A percentile compares a stretch with the other conserved stretches of the same genome.
phyloP scores from a whole-genome alignment of 2,329 filamentous ascomycete species.

The Calonectria fujianensis region DNA sequence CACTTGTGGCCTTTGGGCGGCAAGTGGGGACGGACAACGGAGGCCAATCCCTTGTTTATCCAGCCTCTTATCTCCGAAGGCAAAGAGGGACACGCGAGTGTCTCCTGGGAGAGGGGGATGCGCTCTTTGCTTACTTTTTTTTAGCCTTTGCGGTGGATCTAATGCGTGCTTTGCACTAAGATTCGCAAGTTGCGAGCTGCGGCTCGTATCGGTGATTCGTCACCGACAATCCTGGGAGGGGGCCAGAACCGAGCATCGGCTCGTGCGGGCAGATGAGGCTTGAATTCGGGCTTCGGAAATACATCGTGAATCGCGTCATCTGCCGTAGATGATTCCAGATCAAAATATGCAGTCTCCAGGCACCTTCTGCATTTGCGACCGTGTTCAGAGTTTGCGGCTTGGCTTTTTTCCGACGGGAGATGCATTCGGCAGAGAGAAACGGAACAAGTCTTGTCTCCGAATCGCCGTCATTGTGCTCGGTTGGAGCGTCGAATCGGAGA shows the following conservation, averaged over 20 bases:
- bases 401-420: not conserved
- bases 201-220: slow-evolving; percentile 1
- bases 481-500: not conserved
- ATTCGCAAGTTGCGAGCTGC: not conserved
- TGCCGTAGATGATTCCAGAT: slow-evolving; percentile 16
- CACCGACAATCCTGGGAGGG: not conserved
- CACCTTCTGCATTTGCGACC: not conserved
- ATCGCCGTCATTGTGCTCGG: not conserved
- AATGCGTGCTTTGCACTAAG: slow-evolving; percentile 15
- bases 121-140: not conserved
- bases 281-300: slow-evolving; percentile 5
- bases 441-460: not conserved
- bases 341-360: not conserved
- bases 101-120: not conserved
- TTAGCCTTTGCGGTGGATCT: slow-evolving; percentile 13
- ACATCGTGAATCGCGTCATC: slow-evolving; percentile 21
- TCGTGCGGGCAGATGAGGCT: not conserved
- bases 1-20: not conserved
- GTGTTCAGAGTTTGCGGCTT: not conserved
- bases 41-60: not conserved
- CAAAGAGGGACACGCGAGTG: too few species aligned
- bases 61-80: slow-evolving; percentile 18
- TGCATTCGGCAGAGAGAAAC: not conserved
- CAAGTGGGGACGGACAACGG: slow-evolving; percentile 18
- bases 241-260: slow-evolving; percentile 6